These are phyloP conservation scores for Pharnaceum exiguum DNA, from an alignment of 148 eudicot species.

Conservation along the genomic window DNA sequence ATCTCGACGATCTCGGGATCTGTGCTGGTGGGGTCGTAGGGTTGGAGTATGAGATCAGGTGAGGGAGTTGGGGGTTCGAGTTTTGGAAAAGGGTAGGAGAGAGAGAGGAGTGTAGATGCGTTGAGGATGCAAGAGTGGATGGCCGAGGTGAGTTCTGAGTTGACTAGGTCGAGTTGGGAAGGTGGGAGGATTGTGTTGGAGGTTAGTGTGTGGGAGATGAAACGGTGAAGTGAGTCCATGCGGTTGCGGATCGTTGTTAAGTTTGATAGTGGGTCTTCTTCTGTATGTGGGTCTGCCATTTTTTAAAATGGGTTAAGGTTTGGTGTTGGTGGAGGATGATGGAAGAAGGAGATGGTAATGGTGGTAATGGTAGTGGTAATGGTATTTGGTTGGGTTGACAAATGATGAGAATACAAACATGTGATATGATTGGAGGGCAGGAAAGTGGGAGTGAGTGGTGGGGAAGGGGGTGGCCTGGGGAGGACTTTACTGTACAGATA, in stretches of 20 bases:
- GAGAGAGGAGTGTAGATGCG: slow-evolving; percentile 58
- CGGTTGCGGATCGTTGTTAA: slow-evolving; percentile 42
- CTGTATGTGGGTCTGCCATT: too few species aligned
- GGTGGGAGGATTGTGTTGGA: slow-evolving; percentile 26
- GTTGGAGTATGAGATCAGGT: background rate
- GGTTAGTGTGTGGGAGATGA: slow-evolving; percentile 54
- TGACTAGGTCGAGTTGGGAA: slow-evolving; percentile 38
- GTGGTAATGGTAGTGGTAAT: too few species aligned
- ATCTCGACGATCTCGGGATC: slow-evolving; percentile 53
- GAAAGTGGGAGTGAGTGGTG: too few species aligned
- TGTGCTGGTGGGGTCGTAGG: slow-evolving; percentile 7
- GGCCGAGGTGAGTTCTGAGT: slow-evolving; percentile 59
- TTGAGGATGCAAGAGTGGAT: slow-evolving; percentile 59
- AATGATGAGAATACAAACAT: too few species aligned
- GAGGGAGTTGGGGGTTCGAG: background rate
- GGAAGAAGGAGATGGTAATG: background rate
- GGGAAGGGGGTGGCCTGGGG: too few species aligned
- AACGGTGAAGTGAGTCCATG: slow-evolving; percentile 53
- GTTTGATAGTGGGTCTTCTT: slow-evolving; percentile 44
- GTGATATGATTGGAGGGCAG: too few species aligned
- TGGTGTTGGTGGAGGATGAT: slow-evolving; percentile 19
- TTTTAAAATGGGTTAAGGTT: too few species aligned
- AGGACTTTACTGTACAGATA: too few species aligned
- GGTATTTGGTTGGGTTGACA: too few species aligned
- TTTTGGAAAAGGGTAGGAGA: background rate